Evolutionary conservation across 2,329 filamentous ascomycete species (phyloP).

Genomic region (Blastomyces parvus): DNA sequence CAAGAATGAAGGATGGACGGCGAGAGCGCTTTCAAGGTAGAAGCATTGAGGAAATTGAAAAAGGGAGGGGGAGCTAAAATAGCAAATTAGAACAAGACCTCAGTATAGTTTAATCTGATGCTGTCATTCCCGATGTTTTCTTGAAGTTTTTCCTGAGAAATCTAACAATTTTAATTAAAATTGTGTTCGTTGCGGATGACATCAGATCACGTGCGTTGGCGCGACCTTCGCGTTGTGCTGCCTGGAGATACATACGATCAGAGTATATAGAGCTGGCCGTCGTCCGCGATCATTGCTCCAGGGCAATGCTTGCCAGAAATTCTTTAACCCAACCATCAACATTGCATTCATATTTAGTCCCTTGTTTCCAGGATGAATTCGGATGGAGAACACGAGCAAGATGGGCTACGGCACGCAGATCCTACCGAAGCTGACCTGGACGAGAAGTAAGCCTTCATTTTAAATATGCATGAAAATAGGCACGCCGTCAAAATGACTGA

Average conservation of each 20-base stretch:
- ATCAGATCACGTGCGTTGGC: conserved; percentile 12
- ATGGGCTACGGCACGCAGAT: background rate
- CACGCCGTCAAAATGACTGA: background rate
- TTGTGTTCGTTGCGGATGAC: background rate
- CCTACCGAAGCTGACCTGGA: conserved; percentile 40
- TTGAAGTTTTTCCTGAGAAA: no score
- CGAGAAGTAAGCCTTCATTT: conserved; percentile 33
- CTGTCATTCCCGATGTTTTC: no score
- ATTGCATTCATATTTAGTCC: background rate
- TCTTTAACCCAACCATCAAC: background rate
- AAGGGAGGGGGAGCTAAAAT: background rate
- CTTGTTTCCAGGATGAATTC: conserved; percentile 1
- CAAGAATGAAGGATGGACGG: background rate
- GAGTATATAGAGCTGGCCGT: background rate
- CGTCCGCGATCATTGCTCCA: background rate
- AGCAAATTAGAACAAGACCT: no score
- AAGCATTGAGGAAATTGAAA: no score
- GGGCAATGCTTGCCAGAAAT: background rate
- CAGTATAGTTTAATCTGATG: no score
- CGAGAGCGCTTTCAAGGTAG: background rate
- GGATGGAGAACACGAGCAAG: background rate
- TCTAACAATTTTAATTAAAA: no score
- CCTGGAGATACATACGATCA: conserved; percentile 1
- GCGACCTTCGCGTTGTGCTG: conserved; percentile 12
- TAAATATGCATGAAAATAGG: background rate